phyloP scores from a whole-genome alignment of 2,329 filamentous ascomycete genomes.

The Fusarium floridanum region DNA sequence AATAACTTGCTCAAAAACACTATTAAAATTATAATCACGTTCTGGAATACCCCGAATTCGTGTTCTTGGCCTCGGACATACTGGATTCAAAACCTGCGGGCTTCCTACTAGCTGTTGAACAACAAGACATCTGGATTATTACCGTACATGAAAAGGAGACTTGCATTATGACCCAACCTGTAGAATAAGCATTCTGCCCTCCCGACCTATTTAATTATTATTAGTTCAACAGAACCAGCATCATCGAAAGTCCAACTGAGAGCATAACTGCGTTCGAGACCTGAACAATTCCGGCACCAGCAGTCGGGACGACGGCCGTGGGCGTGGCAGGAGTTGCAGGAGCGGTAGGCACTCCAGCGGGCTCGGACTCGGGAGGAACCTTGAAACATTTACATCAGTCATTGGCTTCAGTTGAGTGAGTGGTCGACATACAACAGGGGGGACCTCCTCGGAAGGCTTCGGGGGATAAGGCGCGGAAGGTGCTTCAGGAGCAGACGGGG shows the following conservation, averaged over 20 bases:
- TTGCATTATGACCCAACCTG: not conserved
- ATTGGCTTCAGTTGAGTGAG: accelerated
- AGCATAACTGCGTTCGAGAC: not conserved
- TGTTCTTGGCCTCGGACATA: not conserved
- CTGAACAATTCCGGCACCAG: constrained; percentile 12
- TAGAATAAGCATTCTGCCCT: not conserved
- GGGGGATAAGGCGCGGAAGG: not conserved
- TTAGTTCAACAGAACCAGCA: constrained; percentile 16
- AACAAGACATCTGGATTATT: not conserved
- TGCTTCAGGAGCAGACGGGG: not conserved
- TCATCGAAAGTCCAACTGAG: constrained; percentile 9
- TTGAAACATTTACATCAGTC: not conserved
- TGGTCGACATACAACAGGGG: constrained; percentile 10
- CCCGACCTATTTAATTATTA: not conserved
- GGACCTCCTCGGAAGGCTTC: not conserved
- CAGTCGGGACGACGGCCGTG: constrained; percentile 15
- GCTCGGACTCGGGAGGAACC: not conserved
- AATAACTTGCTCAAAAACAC: not conserved
- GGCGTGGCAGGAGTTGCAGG: constrained; percentile 6
- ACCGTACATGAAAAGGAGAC: not conserved
- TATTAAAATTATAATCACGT: not conserved
- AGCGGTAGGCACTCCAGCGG: not conserved
- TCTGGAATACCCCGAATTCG: not conserved
- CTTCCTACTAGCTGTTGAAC: not conserved
- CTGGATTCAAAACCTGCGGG: constrained; percentile 1